A percentile compares a stretch with the other conserved stretches of the same genome.
Evolutionary conservation across 164 flowering plant species (phyloP).

Genomic region (Buxus sempervirens): DNA sequence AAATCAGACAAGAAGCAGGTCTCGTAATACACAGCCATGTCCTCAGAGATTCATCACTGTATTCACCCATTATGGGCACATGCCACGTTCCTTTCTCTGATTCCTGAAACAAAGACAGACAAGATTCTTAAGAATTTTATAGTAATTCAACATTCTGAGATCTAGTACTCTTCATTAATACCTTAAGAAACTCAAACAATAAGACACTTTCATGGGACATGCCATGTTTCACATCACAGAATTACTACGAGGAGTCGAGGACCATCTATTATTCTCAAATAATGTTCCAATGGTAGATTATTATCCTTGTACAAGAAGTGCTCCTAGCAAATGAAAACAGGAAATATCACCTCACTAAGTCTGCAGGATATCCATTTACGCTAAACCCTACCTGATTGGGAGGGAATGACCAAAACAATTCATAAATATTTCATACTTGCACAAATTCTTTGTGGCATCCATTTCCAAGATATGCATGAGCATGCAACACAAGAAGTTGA

Average conservation of each 20-base stretch:
- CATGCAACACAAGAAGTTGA: too few species aligned
- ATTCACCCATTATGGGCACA: slow-evolving; percentile 47
- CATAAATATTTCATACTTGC: too few species aligned
- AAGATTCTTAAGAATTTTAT: background rate
- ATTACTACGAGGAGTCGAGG: background rate
- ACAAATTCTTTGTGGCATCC: too few species aligned
- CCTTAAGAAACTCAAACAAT: background rate
- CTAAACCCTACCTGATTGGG: too few species aligned
- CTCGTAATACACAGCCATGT: slow-evolving; percentile 71
- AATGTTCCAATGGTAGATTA: background rate
- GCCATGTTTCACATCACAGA: background rate
- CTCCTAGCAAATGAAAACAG: background rate
- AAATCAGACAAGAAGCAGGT: slow-evolving; percentile 7
- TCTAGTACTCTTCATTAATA: background rate
- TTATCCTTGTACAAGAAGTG: background rate
- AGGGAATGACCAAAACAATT: too few species aligned
- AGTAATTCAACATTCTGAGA: background rate
- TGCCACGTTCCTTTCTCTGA: slow-evolving; percentile 84
- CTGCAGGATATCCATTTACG: too few species aligned
- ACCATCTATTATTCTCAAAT: background rate
- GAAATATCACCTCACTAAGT: too few species aligned
- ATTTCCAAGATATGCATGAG: too few species aligned
- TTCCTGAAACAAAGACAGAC: slow-evolving; percentile 43
- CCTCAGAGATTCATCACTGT: slow-evolving; percentile 34
- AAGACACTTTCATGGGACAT: background rate